Base-by-base conservation (phyloP, 2,329 filamentous ascomycete species). In the Pestalotiopsis sp. region DNA sequence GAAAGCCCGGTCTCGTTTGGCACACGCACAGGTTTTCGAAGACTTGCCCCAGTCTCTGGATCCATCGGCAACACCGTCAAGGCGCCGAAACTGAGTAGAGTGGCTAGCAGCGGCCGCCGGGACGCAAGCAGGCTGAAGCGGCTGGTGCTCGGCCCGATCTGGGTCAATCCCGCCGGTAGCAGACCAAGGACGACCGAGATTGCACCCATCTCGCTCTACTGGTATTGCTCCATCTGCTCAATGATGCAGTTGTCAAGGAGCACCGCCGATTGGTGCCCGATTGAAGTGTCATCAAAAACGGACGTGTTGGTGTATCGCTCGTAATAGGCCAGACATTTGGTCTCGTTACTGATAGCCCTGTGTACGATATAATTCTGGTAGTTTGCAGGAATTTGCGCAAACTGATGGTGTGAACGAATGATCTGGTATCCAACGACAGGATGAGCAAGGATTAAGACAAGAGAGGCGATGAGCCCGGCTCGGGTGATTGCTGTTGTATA, bases 181-280 rank as follows among this genome's bases (percentile, higher is more conserved):
- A 65, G 45, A 6, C 64, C 64, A 4, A 65, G 39, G 11, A 38
- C 39, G 64, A 65, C 39, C n/a, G 38, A 55, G 1, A 65, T 55
- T 23, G 20, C 25, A 9, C 39, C 36, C 20, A 65, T 31, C 41
- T 65, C 64, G 45, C 39, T 31, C 25, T 52, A 14, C 39, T 25
- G 23, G 7, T 52, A 65, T 25, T 65, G 20, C 4, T 41, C 38
- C 23, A 65, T 41, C 25, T 27, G n/a, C 20, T 38, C 23, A 3
- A 65, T 52, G 45, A 65, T 65, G 64, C 45, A 65, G 2, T 38
- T 65, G 20, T 41, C 64, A 23, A 65, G 64, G 45, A 52, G 45
- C 39, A 52, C 45, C 2, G 64, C 64, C 20, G 45, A 52, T 9
- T 52, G 39, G 64, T 65, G 64, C 9, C 64, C 64, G 2, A 27